Conservation (phyloP, 2,329 filamentous ascomycete genomes). For the Penicillium aurantiogriseum region DNA sequence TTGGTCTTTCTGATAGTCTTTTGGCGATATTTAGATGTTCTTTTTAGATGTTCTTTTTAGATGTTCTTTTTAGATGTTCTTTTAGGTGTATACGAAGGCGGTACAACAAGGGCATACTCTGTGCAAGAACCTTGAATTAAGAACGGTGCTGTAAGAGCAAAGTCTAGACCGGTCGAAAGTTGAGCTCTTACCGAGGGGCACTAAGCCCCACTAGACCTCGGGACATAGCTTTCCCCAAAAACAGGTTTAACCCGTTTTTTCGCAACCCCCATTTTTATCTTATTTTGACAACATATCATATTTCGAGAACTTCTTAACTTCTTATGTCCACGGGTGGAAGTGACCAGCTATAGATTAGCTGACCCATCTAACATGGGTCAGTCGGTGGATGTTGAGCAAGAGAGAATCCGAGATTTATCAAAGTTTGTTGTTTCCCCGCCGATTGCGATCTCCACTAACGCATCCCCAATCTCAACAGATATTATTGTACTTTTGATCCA, state of each 20-base stretch:
- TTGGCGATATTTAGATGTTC: too few species aligned
- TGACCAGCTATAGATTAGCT: conserved; percentile 3
- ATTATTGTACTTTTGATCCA: conserved; percentile 16
- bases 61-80: too few species aligned
- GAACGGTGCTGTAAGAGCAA: too few species aligned
- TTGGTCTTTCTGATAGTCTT: too few species aligned
- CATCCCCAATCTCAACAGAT: conserved; percentile 9
- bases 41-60: too few species aligned
- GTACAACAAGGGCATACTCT: too few species aligned
- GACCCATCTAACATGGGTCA: conserved; percentile 9
- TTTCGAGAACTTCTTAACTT: not conserved
- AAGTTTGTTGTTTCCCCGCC: conserved; percentile 9
- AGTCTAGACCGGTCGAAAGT: too few species aligned
- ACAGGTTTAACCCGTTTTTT: not conserved
- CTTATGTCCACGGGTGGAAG: not conserved
- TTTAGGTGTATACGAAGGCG: too few species aligned
- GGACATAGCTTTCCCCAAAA: not conserved
- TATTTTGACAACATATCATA: not conserved
- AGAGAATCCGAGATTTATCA: conserved; percentile 21
- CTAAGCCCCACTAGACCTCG: too few species aligned
- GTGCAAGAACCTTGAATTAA: too few species aligned
- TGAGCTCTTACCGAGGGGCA: not conserved
- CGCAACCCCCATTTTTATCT: not conserved
- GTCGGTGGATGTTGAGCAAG: conserved; percentile 14
- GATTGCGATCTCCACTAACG: conserved; percentile 5